Conservation (phyloP, 2,329 filamentous ascomycete genomes). For the Colletotrichum limetticola region DNA sequence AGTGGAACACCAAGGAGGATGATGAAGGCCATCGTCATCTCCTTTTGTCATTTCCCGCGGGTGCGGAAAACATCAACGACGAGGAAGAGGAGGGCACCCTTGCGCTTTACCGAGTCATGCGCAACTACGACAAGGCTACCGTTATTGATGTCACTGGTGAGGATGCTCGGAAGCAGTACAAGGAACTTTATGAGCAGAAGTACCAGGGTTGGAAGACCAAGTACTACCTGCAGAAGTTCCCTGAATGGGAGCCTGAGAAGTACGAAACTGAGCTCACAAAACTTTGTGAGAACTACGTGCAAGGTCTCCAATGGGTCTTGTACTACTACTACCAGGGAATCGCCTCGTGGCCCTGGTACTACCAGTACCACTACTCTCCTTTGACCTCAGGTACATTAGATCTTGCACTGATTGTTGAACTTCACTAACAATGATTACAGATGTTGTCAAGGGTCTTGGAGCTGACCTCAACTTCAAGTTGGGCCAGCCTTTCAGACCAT, state of each 20-base stretch:
- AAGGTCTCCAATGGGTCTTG: conserved; percentile 97
- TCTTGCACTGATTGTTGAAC: conserved; percentile 38
- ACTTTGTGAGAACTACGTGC: conserved; percentile 94
- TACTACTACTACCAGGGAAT: conserved; percentile 99
- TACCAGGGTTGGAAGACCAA: conserved; percentile 94
- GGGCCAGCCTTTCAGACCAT: conserved; percentile 94
- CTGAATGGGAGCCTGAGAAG: conserved; percentile 84
- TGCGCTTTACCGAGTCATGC: conserved; percentile 86
- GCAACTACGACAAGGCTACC: conserved; percentile 89
- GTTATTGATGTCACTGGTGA: conserved; percentile 83
- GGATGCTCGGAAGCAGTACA: conserved; percentile 81
- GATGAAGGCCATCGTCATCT: conserved; percentile 65
- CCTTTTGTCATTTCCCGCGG: conserved; percentile 59
- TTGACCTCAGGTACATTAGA: conserved; percentile 81
- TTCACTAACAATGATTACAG: conserved; percentile 54
- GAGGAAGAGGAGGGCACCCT: conserved; percentile 87
- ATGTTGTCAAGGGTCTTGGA: conserved; percentile 87
- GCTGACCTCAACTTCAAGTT: conserved; percentile 93
- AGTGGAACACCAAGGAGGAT: conserved; percentile 68
- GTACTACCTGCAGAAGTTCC: conserved; percentile 91
- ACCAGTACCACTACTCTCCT: conserved; percentile 94
- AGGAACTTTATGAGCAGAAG: conserved; percentile 89
- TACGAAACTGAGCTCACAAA: conserved; percentile 80
- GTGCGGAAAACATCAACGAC: conserved; percentile 73
- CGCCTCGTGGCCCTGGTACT: conserved; percentile 99